Conservation (phyloP, 1,284 basidiomycete genomes). For the Fomitopsis palustris region DNA sequence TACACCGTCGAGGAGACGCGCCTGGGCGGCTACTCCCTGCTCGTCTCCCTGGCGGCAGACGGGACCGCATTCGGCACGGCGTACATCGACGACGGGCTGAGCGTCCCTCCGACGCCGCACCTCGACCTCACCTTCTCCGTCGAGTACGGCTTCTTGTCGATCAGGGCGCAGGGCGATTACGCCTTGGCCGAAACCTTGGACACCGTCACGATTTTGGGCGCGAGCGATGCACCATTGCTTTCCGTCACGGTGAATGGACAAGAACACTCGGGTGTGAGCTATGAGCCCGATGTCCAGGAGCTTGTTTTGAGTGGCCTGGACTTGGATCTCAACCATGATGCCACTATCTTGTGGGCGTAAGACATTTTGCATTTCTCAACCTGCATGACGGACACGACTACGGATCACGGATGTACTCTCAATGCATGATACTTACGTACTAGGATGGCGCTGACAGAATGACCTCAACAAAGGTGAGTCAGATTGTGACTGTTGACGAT, state of each 20-base stretch:
- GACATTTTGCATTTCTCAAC: too few species aligned
- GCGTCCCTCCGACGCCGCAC: constrained; percentile 47
- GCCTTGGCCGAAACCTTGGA: constrained; percentile 26
- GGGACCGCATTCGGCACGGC: constrained; percentile 51
- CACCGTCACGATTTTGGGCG: constrained; percentile 33
- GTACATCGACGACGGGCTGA: constrained; percentile 66
- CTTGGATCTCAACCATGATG: not conserved
- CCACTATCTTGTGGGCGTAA: too few species aligned
- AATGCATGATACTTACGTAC: too few species aligned
- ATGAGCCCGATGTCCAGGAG: not conserved
- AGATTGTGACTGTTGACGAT: too few species aligned
- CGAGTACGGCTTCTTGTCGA: constrained; percentile 27
- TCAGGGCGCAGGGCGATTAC: constrained; percentile 35
- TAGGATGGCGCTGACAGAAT: too few species aligned
- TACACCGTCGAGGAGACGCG: constrained; percentile 60
- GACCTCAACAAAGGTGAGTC: too few species aligned
- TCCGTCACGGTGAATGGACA: constrained; percentile 14
- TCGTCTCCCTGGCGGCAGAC: constrained; percentile 46
- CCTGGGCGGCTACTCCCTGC: constrained; percentile 48
- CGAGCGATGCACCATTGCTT: constrained; percentile 19
- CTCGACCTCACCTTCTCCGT: constrained; percentile 41
- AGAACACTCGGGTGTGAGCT: constrained; percentile 13
- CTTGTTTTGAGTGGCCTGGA: not conserved
- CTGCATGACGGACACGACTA: too few species aligned
- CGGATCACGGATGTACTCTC: too few species aligned